Base-by-base conservation (phyloP, 352 stramenopile species). In the Globisporangium viniferum region DNA sequence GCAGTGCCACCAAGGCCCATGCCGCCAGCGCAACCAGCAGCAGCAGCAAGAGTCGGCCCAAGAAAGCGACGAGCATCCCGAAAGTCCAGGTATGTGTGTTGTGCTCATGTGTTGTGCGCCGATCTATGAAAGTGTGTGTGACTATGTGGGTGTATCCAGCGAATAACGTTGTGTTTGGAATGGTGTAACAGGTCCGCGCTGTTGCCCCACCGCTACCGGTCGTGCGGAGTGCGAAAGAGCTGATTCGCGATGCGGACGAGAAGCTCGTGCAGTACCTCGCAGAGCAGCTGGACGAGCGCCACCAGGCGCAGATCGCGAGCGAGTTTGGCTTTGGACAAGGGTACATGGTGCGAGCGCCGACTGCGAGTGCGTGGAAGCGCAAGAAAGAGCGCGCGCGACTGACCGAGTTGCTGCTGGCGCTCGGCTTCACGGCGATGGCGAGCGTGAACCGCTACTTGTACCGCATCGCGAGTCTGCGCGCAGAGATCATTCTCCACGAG, bases 281-380 rank as follows among this genome's bases (percentile, higher is more conserved):
- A 1, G 69, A 83, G 24, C 78, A 91, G 49, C 67, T 94, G 60
- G 76, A 77, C 14, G 73, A 70, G 22, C 56, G 69, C 14, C 73
- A 82, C 14, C 86, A 94, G 61, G 59, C 71, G 46, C 81, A 79
- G 55, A 66, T 81, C 46, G 77, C 79, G 22, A 68, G 64, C 1
- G 81, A 88, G 62, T 81, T 86, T 66, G 83, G 81, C 8, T 73
- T 75, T 31, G 82, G 79, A 8, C 84, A 88, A 62, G 86, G 83
- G 10, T 80, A 73, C 66, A 79, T 94, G 53, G 70, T 93, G 35
- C 74, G 81, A 62, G 61, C 82, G 20, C 81, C 84, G 0, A 7
- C 66, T 1, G 56, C 73, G 10, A 78, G 33, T 7, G 74, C 55
- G 62, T 76, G 75, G 53, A 82, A 77, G 69, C 66, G 63, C 29